Percentiles rank a stretch among this genome's conserved stretches.
Conservation (phyloP, 345 rosid genomes). For the Hibiscus syriacus region DNA sequence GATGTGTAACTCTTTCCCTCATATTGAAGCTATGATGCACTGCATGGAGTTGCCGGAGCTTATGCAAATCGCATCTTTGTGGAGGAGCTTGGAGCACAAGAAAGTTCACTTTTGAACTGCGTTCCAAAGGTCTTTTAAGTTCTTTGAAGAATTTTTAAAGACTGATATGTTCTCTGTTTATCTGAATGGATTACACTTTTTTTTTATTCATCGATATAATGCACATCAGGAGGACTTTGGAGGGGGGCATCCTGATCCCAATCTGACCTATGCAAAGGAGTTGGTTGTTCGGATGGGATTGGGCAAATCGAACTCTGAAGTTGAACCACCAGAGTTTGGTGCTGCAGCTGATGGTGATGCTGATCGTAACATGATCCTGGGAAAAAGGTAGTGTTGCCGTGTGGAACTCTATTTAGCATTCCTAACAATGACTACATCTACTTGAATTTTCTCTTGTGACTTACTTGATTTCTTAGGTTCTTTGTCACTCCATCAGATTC, state of each 20-base stretch:
- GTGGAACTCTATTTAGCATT: background rate
- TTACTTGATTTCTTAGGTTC: slow-evolving; percentile 45
- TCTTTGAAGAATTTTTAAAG: background rate
- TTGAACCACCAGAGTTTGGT: slow-evolving; percentile 95
- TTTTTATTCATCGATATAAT: slow-evolving; percentile 11
- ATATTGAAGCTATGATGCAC: slow-evolving; percentile 71
- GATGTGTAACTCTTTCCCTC: slow-evolving; percentile 11
- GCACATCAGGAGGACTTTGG: slow-evolving; percentile 89
- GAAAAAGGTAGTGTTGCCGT: slow-evolving; percentile 68
- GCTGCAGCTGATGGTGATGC: slow-evolving; percentile 99
- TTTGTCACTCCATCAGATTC: slow-evolving; percentile 99
- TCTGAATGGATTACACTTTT: slow-evolving; percentile 1
- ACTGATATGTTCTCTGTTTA: background rate
- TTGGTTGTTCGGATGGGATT: slow-evolving; percentile 94
- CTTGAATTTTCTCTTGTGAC: slow-evolving; percentile 8
- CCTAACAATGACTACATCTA: background rate
- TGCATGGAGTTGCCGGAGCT: slow-evolving; percentile 98
- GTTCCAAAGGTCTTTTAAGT: slow-evolving; percentile 64
- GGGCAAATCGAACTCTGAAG: slow-evolving; percentile 62
- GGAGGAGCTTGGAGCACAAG: slow-evolving; percentile 90
- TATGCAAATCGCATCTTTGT: slow-evolving; percentile 89
- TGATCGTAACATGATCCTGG: slow-evolving; percentile 99
- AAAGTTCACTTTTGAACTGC: slow-evolving; percentile 79
- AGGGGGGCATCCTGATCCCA: slow-evolving; percentile 99
- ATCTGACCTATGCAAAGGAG: slow-evolving; percentile 96